phyloP scores from a whole-genome alignment of 2,329 filamentous ascomycete species.

The Leptographium lundbergii region DNA sequence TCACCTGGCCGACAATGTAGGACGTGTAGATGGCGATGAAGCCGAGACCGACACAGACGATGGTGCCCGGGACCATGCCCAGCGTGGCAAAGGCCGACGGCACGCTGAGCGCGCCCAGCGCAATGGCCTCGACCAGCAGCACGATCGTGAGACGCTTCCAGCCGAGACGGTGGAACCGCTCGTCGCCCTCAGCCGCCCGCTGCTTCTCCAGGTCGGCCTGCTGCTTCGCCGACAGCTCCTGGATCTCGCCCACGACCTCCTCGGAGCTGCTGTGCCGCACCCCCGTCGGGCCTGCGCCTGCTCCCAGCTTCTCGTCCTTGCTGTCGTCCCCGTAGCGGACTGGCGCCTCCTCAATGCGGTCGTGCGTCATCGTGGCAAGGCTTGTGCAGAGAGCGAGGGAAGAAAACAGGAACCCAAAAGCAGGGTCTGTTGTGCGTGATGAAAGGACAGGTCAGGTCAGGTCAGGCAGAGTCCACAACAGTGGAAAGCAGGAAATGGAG shows the following conservation, averaged over 20 bases:
- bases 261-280: background rate
- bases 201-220: constrained; percentile 7
- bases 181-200: constrained; percentile 21
- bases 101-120: constrained; percentile 38
- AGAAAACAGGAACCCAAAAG: no score
- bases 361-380: background rate
- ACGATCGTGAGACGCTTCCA: constrained; percentile 45
- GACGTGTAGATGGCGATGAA: constrained; percentile 27
- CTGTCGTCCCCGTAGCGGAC: background rate
- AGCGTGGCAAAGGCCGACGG: constrained; percentile 38
- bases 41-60: constrained; percentile 15
- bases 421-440: no score
- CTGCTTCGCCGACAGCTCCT: background rate
- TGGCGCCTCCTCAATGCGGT: background rate
- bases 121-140: constrained; percentile 44
- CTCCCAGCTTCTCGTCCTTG: background rate
- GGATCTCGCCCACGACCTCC: background rate
- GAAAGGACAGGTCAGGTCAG: no score
- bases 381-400: background rate
- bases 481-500: no score
- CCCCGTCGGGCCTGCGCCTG: background rate
- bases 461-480: no score
- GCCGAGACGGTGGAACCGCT: constrained; percentile 39
- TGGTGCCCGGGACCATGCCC: constrained; percentile 31
- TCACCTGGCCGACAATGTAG: constrained; percentile 29